Base-by-base conservation (phyloP, 441 rosid genomes). In the Arabidopsis lyrata region DNA sequence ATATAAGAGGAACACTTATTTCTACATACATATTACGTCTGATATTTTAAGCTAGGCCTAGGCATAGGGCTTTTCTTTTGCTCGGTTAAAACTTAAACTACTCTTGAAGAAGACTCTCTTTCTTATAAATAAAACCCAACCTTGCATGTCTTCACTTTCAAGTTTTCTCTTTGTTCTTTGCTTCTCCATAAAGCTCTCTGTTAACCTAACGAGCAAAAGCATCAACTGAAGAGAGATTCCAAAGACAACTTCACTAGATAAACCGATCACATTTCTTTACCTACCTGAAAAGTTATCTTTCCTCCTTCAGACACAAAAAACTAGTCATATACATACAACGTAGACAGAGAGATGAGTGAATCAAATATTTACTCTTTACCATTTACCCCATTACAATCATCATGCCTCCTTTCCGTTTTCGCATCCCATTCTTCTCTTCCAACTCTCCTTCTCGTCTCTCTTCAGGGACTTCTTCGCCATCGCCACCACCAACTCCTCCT, bases 321-420 rank as follows among this genome's bases (percentile, higher is more conserved):
- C 76, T 8, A 77, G 11, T 34, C 35, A 71, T 64, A 65, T 59
- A 66, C 59, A 65, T 65, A 65, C 61, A 65, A 49, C 14, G 60
- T 14, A 63, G 35, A 18, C 3, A 38, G 3, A 57, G 32, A 35
- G 13, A 50, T 36, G 50, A 14, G 18, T 60, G 29, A 32, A 49
- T 15, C 63, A 63, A 38, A 36, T n/a, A n/a, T 8, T 71, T 42
- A 65, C 60, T 50, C 45, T 45, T 63, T 20, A 56, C 38, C 55
- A 27, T 8, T 41, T 24, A 61, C 66, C 13, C 5, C 20, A 13
- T 42, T 8, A 7, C 41, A 35, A 44, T 18, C 5, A 29, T 4
- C 55, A 77, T 77, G 81, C 81, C 68, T 65, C 77, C 76, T 54
- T 66, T 77, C 36, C 73, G 74, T 66, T 77, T 77, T 77, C 36